These are phyloP conservation scores for Chytridium lagenaria DNA, from an alignment of 371 early-diverging fungal genomes.

Conservation along the genomic window DNA sequence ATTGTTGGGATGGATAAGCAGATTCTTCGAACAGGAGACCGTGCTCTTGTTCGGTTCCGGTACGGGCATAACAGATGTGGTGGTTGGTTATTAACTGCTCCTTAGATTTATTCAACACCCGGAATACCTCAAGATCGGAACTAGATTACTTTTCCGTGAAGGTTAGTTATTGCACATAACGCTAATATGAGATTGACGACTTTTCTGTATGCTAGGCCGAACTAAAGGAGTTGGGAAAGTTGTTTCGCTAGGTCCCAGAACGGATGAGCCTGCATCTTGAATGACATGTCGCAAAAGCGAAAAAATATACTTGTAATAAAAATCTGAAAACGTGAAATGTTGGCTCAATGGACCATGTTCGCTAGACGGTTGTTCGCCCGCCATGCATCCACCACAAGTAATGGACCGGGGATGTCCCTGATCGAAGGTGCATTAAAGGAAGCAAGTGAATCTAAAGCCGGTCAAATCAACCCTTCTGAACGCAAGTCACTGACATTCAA, in stretches of 20 bases:
- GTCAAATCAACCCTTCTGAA: neutral
- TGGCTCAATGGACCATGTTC: no score
- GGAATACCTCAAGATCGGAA: conserved; percentile 79
- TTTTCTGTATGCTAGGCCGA: conserved; percentile 57
- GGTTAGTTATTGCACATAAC: conserved; percentile 29
- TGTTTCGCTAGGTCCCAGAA: conserved; percentile 46
- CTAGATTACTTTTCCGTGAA: conserved; percentile 64
- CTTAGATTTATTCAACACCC: conserved; percentile 77
- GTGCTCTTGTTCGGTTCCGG: conserved; percentile 73
- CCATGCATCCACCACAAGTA: neutral
- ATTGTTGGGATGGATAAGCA: conserved; percentile 75
- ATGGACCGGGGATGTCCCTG: neutral
- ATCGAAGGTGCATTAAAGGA: conserved; percentile 2
- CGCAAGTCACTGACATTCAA: conserved; percentile 36
- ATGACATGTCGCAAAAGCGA: neutral
- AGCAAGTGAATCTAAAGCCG: neutral
- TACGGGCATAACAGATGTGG: no score
- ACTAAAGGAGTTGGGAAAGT: conserved; percentile 94
- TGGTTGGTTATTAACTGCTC: no score
- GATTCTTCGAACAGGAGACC: conserved; percentile 86
- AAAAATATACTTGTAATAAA: no score
- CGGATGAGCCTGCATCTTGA: neutral
- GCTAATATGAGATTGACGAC: no score
- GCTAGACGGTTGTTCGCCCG: no score
- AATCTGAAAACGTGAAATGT: neutral